Conservation (phyloP, 495 filamentous ascomycete species). For the Cladorrhinum samala region DNA sequence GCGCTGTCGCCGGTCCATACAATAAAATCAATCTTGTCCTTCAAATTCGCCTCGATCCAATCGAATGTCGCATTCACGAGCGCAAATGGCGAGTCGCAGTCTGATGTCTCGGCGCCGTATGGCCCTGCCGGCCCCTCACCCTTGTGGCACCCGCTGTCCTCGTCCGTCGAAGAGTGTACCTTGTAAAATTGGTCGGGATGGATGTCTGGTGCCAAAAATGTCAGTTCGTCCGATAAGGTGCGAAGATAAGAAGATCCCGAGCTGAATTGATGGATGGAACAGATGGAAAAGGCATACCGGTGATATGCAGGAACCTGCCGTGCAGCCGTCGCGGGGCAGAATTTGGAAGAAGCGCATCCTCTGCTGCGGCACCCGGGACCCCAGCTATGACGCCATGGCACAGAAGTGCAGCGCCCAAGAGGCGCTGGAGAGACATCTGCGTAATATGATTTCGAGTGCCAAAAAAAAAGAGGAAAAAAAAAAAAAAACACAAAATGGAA, state of each 20-base stretch:
- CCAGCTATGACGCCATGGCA: slow-evolving; percentile 32
- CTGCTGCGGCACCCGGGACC: slow-evolving; percentile 13
- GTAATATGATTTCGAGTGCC: not conserved
- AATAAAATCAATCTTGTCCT: slow-evolving; percentile 84
- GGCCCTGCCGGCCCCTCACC: slow-evolving; percentile 68
- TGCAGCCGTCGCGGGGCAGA: slow-evolving; percentile 48
- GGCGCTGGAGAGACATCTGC: slow-evolving; percentile 17
- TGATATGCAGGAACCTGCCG: slow-evolving; percentile 90
- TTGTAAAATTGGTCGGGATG: slow-evolving; percentile 87
- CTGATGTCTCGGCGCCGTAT: slow-evolving; percentile 76
- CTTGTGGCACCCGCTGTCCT: slow-evolving; percentile 69
- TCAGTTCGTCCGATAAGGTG: not conserved
- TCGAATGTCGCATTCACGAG: slow-evolving; percentile 85
- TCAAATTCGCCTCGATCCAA: slow-evolving; percentile 83
- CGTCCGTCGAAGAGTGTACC: slow-evolving; percentile 60
- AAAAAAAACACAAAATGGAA: not conserved
- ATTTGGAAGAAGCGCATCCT: not conserved
- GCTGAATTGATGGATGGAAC: slow-evolving; percentile 8
- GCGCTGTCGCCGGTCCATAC: slow-evolving; percentile 97
- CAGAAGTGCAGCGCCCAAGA: slow-evolving; percentile 25
- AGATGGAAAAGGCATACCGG: slow-evolving; percentile 51
- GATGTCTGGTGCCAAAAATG: slow-evolving; percentile 53
- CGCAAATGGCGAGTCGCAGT: slow-evolving; percentile 77
- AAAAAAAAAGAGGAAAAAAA: slow-evolving; percentile 1
- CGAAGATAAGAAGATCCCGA: slow-evolving; percentile 1